Evolutionary conservation across 345 rosid species (phyloP), one percentile per base, ranked within the genome.

Genomic region (Camelina sativa): DNA sequence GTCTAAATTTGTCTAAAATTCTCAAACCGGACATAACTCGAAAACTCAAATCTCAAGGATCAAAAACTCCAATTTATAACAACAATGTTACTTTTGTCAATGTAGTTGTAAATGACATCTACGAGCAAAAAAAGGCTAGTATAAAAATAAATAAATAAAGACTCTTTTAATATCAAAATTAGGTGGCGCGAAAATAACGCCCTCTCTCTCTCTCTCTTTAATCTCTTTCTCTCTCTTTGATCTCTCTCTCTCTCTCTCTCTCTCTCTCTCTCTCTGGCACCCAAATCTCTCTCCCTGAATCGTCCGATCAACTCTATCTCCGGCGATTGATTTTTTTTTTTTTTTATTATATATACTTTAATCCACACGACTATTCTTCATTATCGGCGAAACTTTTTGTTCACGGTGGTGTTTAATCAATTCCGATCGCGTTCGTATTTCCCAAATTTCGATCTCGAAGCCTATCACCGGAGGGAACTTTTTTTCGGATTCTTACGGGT

Each of bases 111-210:
- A 38, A 38, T 38, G 43, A 38, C 43, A 11, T 40, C 13, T 40
- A 11, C 13, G 43, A 40, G 8, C n/a, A n/a, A n/a, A 10, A 4
- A 40, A 40, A 40, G 43, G 43, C 43, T 40, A n/a, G n/a, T n/a
- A 40, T 40, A 40, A 11, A 9, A 38, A 23, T 2, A 23, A 28
- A 28, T 4, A 43, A 43, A 54, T 35, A 46, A 59, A 69, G 75
- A 76, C 67, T 58, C 72, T 71, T 71, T 57, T 65, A 56, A 38
- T 71, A 71, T 70, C 71, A 66, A 65, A 65, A 86, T 76, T 68
- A 76, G 89, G 93, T 87, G 92, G 91, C 92, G 94, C 96, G 86
- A 88, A 89, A 86, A 76, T 75, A 82, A 79, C 92, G 85, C 69
- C 86, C 80, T 69, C 23, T 40, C 54, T 51, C 28, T 57, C 67